Conservation (phyloP, 257 asterid genomes). For the Cinchona pubescens region DNA sequence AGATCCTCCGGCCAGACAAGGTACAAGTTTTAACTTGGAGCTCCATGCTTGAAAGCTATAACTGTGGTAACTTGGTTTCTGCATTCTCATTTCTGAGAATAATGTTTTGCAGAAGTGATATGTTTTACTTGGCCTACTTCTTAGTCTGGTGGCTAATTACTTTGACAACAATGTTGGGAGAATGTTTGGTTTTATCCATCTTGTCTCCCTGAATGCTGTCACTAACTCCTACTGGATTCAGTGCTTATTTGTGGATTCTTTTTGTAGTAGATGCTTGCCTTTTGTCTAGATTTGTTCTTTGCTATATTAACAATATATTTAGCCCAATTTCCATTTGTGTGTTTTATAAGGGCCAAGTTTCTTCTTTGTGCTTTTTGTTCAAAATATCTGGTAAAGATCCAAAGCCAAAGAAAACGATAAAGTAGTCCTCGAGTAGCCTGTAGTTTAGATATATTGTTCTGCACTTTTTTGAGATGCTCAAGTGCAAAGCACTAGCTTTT, state of each 20-base stretch:
- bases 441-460: background rate
- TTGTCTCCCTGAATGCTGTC: background rate
- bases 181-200: background rate
- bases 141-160: background rate
- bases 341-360: background rate
- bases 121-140: background rate
- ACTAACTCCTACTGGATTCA: background rate
- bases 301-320: background rate
- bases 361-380: background rate
- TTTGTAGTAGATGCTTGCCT: background rate
- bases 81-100: background rate
- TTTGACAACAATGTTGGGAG: background rate
- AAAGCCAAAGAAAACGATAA: background rate
- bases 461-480: background rate
- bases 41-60: background rate
- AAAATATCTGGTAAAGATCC: background rate
- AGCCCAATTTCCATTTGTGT: background rate
- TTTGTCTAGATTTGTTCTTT: background rate
- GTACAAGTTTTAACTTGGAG: constrained; percentile 32
- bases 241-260: background rate
- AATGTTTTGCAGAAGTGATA: too few relatives aligned
- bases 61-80: background rate
- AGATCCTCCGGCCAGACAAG: constrained; percentile 90
- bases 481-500: background rate
- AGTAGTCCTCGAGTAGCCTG: background rate